A percentile compares a stretch with the other conserved stretches of the same genome.
phyloP scores from a whole-genome alignment of 106 monocot species.

The Acorus gramineus region DNA sequence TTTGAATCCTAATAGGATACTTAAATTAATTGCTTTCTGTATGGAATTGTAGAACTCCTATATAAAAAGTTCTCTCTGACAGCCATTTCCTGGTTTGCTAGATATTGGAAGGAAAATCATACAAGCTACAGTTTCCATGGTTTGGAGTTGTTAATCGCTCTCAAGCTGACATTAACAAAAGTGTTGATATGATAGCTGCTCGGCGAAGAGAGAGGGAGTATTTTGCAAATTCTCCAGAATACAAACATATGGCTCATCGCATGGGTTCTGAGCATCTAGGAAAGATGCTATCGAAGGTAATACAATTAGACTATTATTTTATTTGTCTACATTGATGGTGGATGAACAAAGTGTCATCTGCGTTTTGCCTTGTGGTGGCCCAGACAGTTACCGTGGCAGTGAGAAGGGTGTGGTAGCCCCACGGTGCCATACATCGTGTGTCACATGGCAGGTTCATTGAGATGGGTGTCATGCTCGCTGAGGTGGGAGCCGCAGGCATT shows the following conservation, averaged over 20 bases:
- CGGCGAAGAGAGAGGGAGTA: constrained; percentile 71
- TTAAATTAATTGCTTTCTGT: too few species aligned
- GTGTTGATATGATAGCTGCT: constrained; percentile 90
- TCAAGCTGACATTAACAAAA: constrained; percentile 78
- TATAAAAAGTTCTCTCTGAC: neutral
- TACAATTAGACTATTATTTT: neutral
- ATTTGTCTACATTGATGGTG: neutral
- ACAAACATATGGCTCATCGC: constrained; percentile 68
- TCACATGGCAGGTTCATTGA: too few species aligned
- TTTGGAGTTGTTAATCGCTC: constrained; percentile 84
- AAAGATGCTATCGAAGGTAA: constrained; percentile 75
- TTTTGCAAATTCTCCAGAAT: constrained; percentile 66
- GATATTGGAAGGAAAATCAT: constrained; percentile 85
- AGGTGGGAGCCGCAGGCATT: too few species aligned
- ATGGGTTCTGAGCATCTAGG: constrained; percentile 86
- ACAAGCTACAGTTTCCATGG: constrained; percentile 69
- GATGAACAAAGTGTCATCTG: too few species aligned
- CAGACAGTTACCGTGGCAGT: too few species aligned
- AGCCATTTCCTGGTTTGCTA: constrained; percentile 1
- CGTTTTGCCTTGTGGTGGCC: too few species aligned
- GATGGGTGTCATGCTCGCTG: too few species aligned
- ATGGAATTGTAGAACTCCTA: neutral
- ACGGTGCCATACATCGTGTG: too few species aligned
- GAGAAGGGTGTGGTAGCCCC: too few species aligned
- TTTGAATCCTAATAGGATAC: too few species aligned